Base-by-base conservation (phyloP, 495 filamentous ascomycete genomes). In the Aspergillus carlsbadensis region DNA sequence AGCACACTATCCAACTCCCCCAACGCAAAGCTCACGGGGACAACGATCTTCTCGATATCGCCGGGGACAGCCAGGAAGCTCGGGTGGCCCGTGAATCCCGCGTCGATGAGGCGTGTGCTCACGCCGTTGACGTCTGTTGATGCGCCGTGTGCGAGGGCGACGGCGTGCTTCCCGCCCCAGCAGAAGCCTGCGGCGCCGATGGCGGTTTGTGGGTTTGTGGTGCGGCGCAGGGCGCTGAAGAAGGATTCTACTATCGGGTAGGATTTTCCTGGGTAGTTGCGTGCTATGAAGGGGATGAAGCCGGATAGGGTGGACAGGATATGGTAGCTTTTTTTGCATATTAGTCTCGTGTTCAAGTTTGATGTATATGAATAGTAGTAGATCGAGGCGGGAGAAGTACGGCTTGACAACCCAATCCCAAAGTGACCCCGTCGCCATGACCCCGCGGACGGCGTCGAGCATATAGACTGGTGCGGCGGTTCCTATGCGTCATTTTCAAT, bases 131-230 rank as follows among this genome's bases (percentile, higher is more conserved):
- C 14, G 2, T 33, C 37, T 0, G 34, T 50, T 3, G 33, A 39
- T 3, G 44, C 48, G 10, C 70, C 70, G 31, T 73, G 66, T 4
- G 73, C 70, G 6, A 84, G 68, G 15, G 69, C 55, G 5, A 80
- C 56, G 0, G 74, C 63, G 56, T 82, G 73, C 52, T 77, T 78
- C 2, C 82, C 84, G 33, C 84, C 84, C 83, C 81, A 86, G 64
- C 83, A 85, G 61, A 81, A 86, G 0, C 84, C 84, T 0, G 81
- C 77, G 1, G 70, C 72, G 26, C 76, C 79, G 42, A 86, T 59
- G 52, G 63, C 63, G 46, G 57, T 54, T 35, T 31, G 17, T 4
- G 64, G 56, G 41, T 53, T 64, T 51, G 69, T 65, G 14, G 68
- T 61, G 43, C 65, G 58, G 53, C 81, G 77, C 0, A 84, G 49